These are phyloP conservation scores for Thuidium tamariscinum DNA, from an alignment of 225 moss, liverwort and hornwort species.

Conservation along the genomic window DNA sequence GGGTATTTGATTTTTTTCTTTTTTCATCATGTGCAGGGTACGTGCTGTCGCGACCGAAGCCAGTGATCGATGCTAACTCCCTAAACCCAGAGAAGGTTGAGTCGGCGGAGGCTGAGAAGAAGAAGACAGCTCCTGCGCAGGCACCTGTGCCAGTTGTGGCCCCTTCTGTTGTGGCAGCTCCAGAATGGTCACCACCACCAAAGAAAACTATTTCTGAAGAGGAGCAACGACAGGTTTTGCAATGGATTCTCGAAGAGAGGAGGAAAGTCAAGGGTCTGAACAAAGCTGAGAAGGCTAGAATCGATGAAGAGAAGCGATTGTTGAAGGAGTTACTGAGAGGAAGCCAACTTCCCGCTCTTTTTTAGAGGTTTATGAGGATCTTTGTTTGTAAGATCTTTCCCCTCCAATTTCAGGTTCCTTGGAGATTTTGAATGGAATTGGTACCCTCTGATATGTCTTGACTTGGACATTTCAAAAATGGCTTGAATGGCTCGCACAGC, in stretches of 20 bases:
- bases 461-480: not conserved
- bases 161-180: not conserved
- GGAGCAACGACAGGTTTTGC: conserved; percentile 40
- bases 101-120: conserved; percentile 6
- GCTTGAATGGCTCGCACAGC: not conserved
- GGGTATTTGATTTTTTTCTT: not conserved
- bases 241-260: conserved; percentile 43
- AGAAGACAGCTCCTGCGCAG: not conserved
- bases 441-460: not conserved
- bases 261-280: conserved; percentile 26
- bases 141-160: conserved; percentile 1
- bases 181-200: conserved; percentile 5
- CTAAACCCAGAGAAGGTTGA: conserved; percentile 4
- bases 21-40: conserved; percentile 15
- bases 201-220: conserved; percentile 12
- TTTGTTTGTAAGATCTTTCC: not conserved
- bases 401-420: not conserved
- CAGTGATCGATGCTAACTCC: not conserved
- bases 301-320: conserved; percentile 30
- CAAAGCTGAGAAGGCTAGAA: conserved; percentile 23
- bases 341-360: conserved; percentile 2
- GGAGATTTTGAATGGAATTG: not conserved
- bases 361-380: not conserved
- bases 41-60: conserved; percentile 26
- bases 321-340: conserved; percentile 31